A percentile compares a stretch with the other conserved stretches of the same genome.
Conservation (phyloP, 1,284 basidiomycete species). For the Bondarzewia mesenterica region DNA sequence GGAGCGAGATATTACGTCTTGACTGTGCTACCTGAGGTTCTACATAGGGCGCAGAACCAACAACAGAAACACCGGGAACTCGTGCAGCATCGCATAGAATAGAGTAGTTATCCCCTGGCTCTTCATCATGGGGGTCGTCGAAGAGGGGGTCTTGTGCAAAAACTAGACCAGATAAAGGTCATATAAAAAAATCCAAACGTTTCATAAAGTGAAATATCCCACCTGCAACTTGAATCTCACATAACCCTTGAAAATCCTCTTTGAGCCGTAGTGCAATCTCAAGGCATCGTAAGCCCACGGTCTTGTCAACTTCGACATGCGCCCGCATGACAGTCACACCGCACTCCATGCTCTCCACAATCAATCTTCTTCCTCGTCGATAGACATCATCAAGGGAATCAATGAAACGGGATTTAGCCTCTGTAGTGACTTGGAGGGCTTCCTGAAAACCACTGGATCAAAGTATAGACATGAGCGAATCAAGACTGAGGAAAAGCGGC, state of each 20-base stretch:
- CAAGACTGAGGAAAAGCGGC: not conserved
- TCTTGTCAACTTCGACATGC: constrained; percentile 55
- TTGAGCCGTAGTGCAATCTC: constrained; percentile 40
- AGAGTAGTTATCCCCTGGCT: constrained; percentile 34
- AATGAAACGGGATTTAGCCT: constrained; percentile 41
- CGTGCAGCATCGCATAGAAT: constrained; percentile 33
- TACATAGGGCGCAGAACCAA: constrained; percentile 60
- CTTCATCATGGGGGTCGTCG: constrained; percentile 20
- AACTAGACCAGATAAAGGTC: constrained; percentile 31
- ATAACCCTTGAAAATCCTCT: constrained; percentile 34
- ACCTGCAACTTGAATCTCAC: constrained; percentile 53
- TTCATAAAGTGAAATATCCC: constrained; percentile 10
- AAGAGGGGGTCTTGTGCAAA: constrained; percentile 61
- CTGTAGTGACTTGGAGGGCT: constrained; percentile 43
- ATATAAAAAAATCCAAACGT: not conserved
- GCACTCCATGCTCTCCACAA: constrained; percentile 46
- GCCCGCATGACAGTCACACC: constrained; percentile 58
- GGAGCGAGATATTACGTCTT: constrained; percentile 43
- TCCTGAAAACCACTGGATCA: constrained; percentile 43
- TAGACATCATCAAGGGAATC: constrained; percentile 36
- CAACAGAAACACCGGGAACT: constrained; percentile 32
- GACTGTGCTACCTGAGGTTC: constrained; percentile 40
- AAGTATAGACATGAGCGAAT: not conserved
- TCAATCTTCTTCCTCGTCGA: constrained; percentile 40
- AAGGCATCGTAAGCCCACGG: constrained; percentile 42